A percentile compares a stretch with the other conserved stretches of the same genome.
These are phyloP conservation scores for Daphne laureola DNA, from an alignment of 441 rosid genomes.

Conservation along the genomic window DNA sequence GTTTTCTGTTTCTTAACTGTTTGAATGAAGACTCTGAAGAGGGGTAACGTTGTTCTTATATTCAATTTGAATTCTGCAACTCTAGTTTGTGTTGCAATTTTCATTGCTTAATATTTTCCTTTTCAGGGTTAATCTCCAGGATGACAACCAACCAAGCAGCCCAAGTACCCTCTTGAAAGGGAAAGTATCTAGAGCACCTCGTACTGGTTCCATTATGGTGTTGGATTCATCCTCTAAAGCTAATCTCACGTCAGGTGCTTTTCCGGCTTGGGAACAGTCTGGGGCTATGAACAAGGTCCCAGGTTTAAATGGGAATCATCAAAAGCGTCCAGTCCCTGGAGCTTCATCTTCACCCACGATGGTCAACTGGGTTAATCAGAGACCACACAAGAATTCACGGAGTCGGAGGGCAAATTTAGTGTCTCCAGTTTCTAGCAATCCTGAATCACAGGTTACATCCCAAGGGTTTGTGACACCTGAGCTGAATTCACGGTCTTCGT, in stretches of 20 bases:
- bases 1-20: no score
- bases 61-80: no score
- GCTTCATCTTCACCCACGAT: conserved; percentile 73
- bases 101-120: conserved; percentile 4
- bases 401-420: conserved; percentile 76
- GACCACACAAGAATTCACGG: conserved; percentile 80
- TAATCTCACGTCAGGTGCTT: conserved; percentile 46
- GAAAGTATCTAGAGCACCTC: conserved; percentile 62
- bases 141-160: conserved; percentile 42
- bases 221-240: conserved; percentile 59
- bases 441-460: conserved; percentile 51
- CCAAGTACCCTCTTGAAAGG: conserved; percentile 51
- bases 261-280: conserved; percentile 53
- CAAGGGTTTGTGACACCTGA: conserved; percentile 59
- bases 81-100: not conserved
- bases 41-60: no score
- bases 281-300: conserved; percentile 36
- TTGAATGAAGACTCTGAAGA: no score
- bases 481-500: conserved; percentile 46
- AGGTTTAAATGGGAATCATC: conserved; percentile 32
- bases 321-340: conserved; percentile 38
- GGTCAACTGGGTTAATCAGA: conserved; percentile 96
- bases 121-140: conserved; percentile 52
- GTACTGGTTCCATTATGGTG: conserved; percentile 59
- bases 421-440: conserved; percentile 59